These are phyloP conservation scores for Chloranthus sessilifolius DNA, from an alignment of 164 flowering plant genomes.

Conservation along the genomic window DNA sequence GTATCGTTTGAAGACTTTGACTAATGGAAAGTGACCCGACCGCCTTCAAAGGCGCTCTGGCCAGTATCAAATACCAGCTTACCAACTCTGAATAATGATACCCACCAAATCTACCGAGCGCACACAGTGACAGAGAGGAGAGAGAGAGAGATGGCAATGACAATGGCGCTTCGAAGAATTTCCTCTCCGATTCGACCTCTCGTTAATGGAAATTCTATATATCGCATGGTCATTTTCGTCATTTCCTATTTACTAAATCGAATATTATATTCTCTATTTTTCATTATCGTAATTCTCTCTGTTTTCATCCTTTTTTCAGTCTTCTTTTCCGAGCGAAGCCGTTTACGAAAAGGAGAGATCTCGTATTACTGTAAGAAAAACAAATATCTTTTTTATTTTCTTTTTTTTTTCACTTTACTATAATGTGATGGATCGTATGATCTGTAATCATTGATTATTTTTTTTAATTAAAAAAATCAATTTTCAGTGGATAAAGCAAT, in stretches of 20 bases:
- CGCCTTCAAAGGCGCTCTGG: no score
- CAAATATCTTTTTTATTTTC: not conserved
- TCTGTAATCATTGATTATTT: no score
- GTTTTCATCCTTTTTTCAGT: conserved; percentile 29
- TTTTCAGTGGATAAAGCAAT: conserved; percentile 94
- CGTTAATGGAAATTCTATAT: conserved; percentile 48
- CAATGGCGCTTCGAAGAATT: conserved; percentile 84
- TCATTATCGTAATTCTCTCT: not conserved
- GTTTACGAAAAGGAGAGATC: conserved; percentile 69
- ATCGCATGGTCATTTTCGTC: conserved; percentile 56
- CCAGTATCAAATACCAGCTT: no score
- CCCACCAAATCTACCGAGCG: no score
- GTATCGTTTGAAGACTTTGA: no score
- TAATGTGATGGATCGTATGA: not conserved
- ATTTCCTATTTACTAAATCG: not conserved
- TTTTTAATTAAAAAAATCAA: not conserved
- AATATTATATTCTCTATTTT: not conserved
- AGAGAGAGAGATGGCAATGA: conserved; percentile 71
- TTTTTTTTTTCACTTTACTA: no score
- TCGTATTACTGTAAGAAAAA: conserved; percentile 48
- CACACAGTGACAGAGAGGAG: conserved; percentile 13
- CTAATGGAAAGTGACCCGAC: no score
- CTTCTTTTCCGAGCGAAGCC: conserved; percentile 80
- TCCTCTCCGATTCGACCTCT: conserved; percentile 67
- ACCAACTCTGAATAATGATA: no score